Evolutionary conservation across 352 stramenopile genomes (phyloP), one percentile per base, ranked within the genome.

Genomic region (Nothophytophthora sp.): DNA sequence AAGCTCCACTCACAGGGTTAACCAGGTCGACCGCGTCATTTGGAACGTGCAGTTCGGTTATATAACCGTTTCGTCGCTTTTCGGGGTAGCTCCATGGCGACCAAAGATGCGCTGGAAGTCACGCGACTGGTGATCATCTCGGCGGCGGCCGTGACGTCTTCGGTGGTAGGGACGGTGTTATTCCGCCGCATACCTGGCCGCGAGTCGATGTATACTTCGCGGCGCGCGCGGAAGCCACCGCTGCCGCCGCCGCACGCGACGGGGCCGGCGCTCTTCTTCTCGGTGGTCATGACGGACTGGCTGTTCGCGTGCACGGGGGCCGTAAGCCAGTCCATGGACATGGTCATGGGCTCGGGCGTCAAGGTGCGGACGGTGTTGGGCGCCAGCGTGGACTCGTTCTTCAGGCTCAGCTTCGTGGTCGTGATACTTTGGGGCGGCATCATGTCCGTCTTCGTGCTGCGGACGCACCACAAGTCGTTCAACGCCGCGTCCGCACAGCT

Each of bases 221-320:
- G n/a, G n/a, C 46, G 46, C 27, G 52, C 46, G 7, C 34, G 46
- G 28, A 60, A 60, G 24, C 50, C 52, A 13, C 39, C 41, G 3
- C 40, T 67, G 19, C 34, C 64, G 13, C 46, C 68, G 15, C 60
- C 61, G 8, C 39, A 73, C 33, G 52, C 44, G 9, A 69, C 63
- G n/a, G 59, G 77, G 9, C 68, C 65, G 23, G 74, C 74, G 29
- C 71, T 88, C 27, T 86, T 76, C 49, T 78, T 76, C 50, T 76
- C 66, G 19, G 63, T 82, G 32, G 55, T 82, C 7, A 70, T 86
- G 44, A 74, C 72, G 8, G 76, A 88, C 63, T 77, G 68, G 65
- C 50, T 84, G 18, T 81, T 88, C 43, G 66, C 67, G 4, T 60
- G 65, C 25, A 54, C 67, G n/a, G 74, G 74, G 3, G 70, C 80